Percentiles rank a stretch among this genome's conserved stretches.
phyloP scores from a whole-genome alignment of 1,284 basidiomycete species.

The Cryptococcus sp. region DNA sequence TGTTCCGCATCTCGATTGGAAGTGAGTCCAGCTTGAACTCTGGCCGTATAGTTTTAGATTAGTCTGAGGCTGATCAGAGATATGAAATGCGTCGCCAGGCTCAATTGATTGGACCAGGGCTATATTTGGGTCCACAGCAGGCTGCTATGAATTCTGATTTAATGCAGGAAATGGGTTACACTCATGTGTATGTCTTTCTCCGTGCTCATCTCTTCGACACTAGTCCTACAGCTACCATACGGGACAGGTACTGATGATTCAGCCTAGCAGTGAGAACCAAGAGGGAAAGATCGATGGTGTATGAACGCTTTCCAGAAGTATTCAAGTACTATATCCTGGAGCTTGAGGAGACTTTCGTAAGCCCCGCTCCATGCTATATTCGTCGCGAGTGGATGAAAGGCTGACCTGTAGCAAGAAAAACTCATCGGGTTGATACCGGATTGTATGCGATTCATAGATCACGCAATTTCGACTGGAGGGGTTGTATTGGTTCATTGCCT shows the following conservation, averaged over 20 bases:
- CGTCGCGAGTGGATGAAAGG: neutral
- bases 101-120: conserved; percentile 80
- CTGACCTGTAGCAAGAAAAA: conserved; percentile 62
- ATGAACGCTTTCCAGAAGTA: conserved; percentile 73
- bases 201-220: neutral
- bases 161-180: conserved; percentile 63
- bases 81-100: conserved; percentile 94
- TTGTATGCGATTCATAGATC: conserved; percentile 73
- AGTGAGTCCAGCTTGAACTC: no score
- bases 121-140: conserved; percentile 82
- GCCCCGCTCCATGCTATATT: conserved; percentile 18
- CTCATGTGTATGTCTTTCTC: conserved; percentile 69
- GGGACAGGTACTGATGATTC: neutral
- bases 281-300: conserved; percentile 81
- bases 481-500: conserved; percentile 87
- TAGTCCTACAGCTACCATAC: neutral
- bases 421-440: conserved; percentile 79
- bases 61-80: conserved; percentile 47
- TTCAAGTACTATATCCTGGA: conserved; percentile 79
- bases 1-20: no score
- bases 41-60: no score
- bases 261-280: conserved; percentile 82
- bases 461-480: conserved; percentile 63
- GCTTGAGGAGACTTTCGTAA: conserved; percentile 75
- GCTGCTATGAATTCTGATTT: conserved; percentile 71